Evolutionary conservation across 192 early-diverging fungal species (phyloP), one percentile per base, ranked within the genome.

Genomic region (Irineochytrium annulatum): DNA sequence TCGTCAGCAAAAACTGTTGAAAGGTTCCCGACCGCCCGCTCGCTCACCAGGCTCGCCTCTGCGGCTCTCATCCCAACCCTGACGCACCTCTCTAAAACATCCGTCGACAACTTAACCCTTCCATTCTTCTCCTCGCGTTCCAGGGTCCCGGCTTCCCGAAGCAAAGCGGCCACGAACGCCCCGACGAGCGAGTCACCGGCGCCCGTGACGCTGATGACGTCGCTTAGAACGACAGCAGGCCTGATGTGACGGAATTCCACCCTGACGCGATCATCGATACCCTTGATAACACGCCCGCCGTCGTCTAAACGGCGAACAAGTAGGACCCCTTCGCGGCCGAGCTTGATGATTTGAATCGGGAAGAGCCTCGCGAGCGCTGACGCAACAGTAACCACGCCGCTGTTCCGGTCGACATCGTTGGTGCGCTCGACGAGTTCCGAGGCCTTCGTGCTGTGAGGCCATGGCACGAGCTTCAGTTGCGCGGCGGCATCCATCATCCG

Each of bases 101-200:
- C n/a, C n/a, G n/a, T n/a, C n/a, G n/a, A n/a, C n/a, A n/a, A n/a
- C n/a, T n/a, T n/a, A n/a, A n/a, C n/a, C n/a, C n/a, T n/a, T n/a
- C n/a, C n/a, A n/a, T n/a, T n/a, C n/a, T n/a, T n/a, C n/a, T n/a
- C n/a, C n/a, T n/a, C n/a, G n/a, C n/a, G n/a, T n/a, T n/a, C n/a
- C n/a, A n/a, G n/a, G n/a, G n/a, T n/a, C n/a, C n/a, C n/a, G n/a
- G n/a, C n/a, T n/a, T n/a, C n/a, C n/a, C n/a, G n/a, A n/a, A n/a
- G n/a, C n/a, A n/a, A n/a, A n/a, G n/a, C n/a, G n/a, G n/a, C n/a
- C n/a, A n/a, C n/a, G n/a, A n/a, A n/a, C n/a, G n/a, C n/a, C n/a
- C n/a, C n/a, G n/a, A n/a, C n/a, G n/a, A n/a, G n/a, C 80, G 83
- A 87, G 60, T 91, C 89, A 3, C 89, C 89, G 2, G 89, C 87